Percentiles rank a stretch among this genome's conserved stretches.
Evolutionary conservation across 139 green algal species (phyloP).

Genomic region (Pycnococcus provasolii): DNA sequence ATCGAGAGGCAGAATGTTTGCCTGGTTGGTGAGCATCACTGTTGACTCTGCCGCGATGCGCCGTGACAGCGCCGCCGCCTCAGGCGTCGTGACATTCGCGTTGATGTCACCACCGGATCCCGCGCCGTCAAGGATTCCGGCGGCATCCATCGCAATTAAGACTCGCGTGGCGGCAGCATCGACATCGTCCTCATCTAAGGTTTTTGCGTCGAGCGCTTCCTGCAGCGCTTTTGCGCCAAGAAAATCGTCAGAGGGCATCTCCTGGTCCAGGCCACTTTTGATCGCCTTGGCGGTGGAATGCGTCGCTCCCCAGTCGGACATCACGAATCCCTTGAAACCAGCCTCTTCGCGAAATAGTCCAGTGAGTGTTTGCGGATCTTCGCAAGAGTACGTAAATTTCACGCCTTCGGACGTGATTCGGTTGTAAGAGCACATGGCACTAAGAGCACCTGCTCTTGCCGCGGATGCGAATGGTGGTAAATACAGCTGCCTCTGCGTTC

Average conservation of each 20-base stretch:
- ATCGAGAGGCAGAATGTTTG: not conserved
- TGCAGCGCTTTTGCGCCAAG: not conserved
- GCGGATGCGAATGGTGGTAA: not conserved
- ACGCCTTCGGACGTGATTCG: not conserved
- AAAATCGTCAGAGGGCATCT: not conserved
- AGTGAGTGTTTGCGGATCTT: not conserved
- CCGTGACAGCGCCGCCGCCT: not conserved
- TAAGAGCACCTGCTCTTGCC: not conserved
- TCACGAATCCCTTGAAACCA: conserved; percentile 1
- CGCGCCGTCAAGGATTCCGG: not conserved
- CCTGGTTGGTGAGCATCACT: not conserved
- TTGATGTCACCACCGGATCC: not conserved
- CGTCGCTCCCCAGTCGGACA: conserved; percentile 7
- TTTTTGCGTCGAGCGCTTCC: not conserved
- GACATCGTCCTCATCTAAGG: not conserved
- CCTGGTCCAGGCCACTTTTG: not conserved
- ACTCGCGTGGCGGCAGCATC: not conserved
- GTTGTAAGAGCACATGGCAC: conserved; percentile 2
- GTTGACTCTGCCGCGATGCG: not conserved
- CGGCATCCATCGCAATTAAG: not conserved
- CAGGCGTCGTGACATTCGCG: not conserved
- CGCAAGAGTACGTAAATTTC: not conserved
- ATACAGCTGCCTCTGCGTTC: not conserved
- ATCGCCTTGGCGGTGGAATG: not conserved
- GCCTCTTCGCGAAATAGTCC: not conserved